These are phyloP conservation scores for Chrysoporthe deuterocubensis DNA, from an alignment of 2,329 filamentous ascomycete species.

Conservation along the genomic window DNA sequence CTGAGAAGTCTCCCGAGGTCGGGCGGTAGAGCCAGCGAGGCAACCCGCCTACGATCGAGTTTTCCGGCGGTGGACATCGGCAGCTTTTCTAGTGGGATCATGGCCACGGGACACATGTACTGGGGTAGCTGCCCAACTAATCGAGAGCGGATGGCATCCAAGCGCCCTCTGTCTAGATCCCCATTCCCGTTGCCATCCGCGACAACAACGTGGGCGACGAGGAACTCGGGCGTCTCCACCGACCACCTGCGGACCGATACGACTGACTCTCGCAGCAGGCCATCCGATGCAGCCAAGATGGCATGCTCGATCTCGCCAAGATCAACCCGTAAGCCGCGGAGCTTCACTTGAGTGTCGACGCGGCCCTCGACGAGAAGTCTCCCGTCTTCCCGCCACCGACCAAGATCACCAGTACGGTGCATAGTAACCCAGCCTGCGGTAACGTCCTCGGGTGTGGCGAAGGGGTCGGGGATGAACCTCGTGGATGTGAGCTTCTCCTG, in stretches of 20 bases:
- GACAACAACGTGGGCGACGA: slow-evolving; percentile 13
- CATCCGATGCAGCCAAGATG: slow-evolving; percentile 1
- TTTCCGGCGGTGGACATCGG: neutral
- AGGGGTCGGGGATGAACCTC: slow-evolving; percentile 19
- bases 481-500: slow-evolving; percentile 30
- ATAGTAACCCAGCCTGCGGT: slow-evolving; percentile 33
- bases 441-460: slow-evolving; percentile 20
- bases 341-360: slow-evolving; percentile 50
- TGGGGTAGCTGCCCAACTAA: neutral
- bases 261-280: neutral
- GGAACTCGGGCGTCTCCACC: neutral
- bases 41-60: neutral
- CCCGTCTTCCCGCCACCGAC: slow-evolving; percentile 40
- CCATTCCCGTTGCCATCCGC: slow-evolving; percentile 33
- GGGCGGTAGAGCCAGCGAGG: no score
- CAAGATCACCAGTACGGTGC: slow-evolving; percentile 47
- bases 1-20: no score
- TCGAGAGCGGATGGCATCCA: slow-evolving; percentile 24
- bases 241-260: slow-evolving; percentile 1
- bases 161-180: no score
- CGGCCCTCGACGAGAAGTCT: slow-evolving; percentile 42
- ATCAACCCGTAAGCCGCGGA: slow-evolving; percentile 39
- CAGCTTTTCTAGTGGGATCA: slow-evolving; percentile 44
- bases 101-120: slow-evolving; percentile 40
- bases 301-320: slow-evolving; percentile 38